phyloP scores from a whole-genome alignment of 2,329 filamentous ascomycete species.

The Aspergillus thermomutatus region DNA sequence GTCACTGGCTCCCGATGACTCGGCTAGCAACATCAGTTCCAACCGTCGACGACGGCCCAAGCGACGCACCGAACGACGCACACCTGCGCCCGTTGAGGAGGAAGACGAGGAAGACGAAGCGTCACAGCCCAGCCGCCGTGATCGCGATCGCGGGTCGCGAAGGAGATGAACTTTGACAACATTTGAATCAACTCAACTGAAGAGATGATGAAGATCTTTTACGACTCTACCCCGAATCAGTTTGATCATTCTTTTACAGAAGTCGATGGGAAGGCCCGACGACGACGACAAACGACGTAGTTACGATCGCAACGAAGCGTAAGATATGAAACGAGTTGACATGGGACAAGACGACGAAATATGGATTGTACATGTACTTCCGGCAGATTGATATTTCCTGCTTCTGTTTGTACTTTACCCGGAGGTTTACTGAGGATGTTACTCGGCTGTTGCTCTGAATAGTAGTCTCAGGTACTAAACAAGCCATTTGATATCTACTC shows the following conservation, averaged over 20 bases:
- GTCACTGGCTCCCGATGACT: constrained; percentile 48
- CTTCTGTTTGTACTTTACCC: neutral
- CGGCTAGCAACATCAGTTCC: constrained; percentile 49
- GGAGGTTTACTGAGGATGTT: neutral
- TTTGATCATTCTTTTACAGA: neutral
- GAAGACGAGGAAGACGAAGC: constrained; percentile 43
- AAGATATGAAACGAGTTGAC: neutral
- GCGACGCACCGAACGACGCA: constrained; percentile 47
- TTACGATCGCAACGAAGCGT: neutral
- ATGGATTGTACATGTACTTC: neutral
- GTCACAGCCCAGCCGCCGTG: constrained; percentile 22
- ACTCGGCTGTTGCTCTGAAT: neutral
- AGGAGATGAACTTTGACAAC: constrained; percentile 17
- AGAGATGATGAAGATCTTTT: neutral
- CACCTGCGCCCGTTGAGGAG: constrained; percentile 46
- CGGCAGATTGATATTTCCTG: neutral
- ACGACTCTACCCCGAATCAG: neutral
- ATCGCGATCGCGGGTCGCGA: constrained; percentile 20
- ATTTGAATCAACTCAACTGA: neutral
- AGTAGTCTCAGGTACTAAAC: too few species aligned
- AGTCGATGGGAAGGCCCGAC: neutral
- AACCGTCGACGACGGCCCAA: constrained; percentile 44
- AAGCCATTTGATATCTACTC: too few species aligned
- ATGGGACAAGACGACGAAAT: neutral
- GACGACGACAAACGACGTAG: neutral